A percentile compares a stretch with the other conserved stretches of the same genome.
phyloP scores from a whole-genome alignment of 129 eudicot genomes.

The Gnaphalium uliginosum region DNA sequence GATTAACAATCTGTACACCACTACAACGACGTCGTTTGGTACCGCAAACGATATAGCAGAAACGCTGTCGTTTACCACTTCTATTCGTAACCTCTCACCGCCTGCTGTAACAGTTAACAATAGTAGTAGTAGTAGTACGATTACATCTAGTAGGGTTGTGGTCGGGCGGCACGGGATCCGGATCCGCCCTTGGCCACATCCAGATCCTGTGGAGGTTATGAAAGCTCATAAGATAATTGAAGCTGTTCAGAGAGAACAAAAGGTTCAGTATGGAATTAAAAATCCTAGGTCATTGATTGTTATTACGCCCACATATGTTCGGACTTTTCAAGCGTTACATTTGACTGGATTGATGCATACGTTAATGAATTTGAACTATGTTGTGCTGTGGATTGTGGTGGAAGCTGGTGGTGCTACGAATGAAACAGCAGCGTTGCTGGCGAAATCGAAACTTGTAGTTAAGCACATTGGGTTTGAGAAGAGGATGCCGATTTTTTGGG shows the following conservation, averaged over 20 bases:
- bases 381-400: slow-evolving; percentile 84
- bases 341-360: slow-evolving; percentile 92
- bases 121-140: slow-evolving; percentile 15
- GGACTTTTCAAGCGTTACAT: slow-evolving; percentile 92
- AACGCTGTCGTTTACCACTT: slow-evolving; percentile 38
- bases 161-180: slow-evolving; percentile 96
- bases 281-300: slow-evolving; percentile 70
- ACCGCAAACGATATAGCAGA: slow-evolving; percentile 35
- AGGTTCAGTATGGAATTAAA: slow-evolving; percentile 72
- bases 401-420: slow-evolving; percentile 88
- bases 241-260: slow-evolving; percentile 89
- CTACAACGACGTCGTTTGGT: slow-evolving; percentile 43
- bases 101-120: slow-evolving; percentile 15
- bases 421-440: slow-evolving; percentile 71
- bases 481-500: slow-evolving; percentile 83
- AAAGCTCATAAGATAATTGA: slow-evolving; percentile 85
- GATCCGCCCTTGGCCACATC: slow-evolving; percentile 98
- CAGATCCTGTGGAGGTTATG: slow-evolving; percentile 82
- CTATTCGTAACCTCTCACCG: slow-evolving; percentile 25
- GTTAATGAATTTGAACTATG: slow-evolving; percentile 81
- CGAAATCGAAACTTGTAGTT: slow-evolving; percentile 51
- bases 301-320: slow-evolving; percentile 84
- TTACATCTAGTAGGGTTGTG: slow-evolving; percentile 66
- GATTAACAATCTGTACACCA: slow-evolving; percentile 32
- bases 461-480: slow-evolving; percentile 67